phyloP scores from a whole-genome alignment of 768 basidiomycete genomes.

The Gyrodon lividus region DNA sequence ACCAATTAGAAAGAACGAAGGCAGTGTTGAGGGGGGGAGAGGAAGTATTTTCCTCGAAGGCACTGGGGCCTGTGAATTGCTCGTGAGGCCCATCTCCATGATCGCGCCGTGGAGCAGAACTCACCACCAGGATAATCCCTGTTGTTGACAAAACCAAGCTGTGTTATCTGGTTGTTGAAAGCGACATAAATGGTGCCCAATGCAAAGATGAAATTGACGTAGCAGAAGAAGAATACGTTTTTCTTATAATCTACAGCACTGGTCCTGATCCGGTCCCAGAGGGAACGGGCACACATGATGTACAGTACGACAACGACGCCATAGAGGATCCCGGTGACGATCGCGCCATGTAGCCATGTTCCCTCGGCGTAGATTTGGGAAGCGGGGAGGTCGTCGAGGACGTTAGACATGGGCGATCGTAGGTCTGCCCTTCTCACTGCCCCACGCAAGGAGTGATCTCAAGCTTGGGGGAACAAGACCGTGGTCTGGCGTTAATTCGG shows the following conservation, averaged over 20 bases:
- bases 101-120: not conserved
- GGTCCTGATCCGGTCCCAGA: conserved; percentile 24
- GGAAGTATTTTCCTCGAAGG: conserved; percentile 23
- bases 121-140: conserved; percentile 33
- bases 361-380: conserved; percentile 23
- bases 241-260: conserved; percentile 7
- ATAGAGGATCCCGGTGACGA: conserved; percentile 28
- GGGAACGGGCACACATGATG: conserved; percentile 25
- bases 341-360: conserved; percentile 31
- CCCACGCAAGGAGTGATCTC: no score
- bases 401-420: conserved; percentile 15
- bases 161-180: conserved; percentile 24
- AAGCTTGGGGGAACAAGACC: no score
- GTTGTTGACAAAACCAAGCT: conserved; percentile 30
- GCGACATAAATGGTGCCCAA: conserved; percentile 29
- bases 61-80: conserved; percentile 20
- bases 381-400: conserved; percentile 11
- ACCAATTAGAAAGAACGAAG: conserved; percentile 33
- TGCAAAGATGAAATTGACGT: conserved; percentile 29
- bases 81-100: no score
- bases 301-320: conserved; percentile 27
- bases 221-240: conserved; percentile 29
- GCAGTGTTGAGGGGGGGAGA: conserved; percentile 28
- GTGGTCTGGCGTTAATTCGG: no score
- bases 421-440: not conserved